These are phyloP conservation scores for Cyclotella baltica DNA, from an alignment of 108 stramenopile species.

Conservation along the genomic window DNA sequence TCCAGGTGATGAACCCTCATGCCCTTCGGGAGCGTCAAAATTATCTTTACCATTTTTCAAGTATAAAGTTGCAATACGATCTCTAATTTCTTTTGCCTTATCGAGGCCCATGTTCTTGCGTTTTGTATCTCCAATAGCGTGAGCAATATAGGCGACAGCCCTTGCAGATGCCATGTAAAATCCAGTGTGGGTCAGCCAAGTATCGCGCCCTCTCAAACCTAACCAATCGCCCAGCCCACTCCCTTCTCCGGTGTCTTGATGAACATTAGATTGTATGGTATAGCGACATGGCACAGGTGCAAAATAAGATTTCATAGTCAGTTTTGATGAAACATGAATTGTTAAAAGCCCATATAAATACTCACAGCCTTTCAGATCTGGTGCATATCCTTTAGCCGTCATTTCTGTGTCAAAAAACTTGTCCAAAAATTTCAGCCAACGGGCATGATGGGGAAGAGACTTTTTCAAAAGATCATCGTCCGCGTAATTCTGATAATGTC, in stretches of 20 bases:
- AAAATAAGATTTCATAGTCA: neutral
- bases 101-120: neutral
- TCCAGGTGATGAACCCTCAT: conserved; percentile 23
- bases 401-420: conserved; percentile 33
- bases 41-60: conserved; percentile 43
- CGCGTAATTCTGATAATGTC: conserved; percentile 46
- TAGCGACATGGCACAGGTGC: neutral
- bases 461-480: conserved; percentile 18
- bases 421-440: conserved; percentile 37
- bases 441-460: conserved; percentile 19
- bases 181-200: conserved; percentile 42
- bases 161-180: conserved; percentile 45
- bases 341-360: neutral
- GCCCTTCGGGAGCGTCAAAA: conserved; percentile 24
- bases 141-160: conserved; percentile 35
- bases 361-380: conserved; percentile 19
- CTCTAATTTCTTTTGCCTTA: conserved; percentile 9
- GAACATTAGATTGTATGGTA: neutral
- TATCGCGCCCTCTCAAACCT: conserved; percentile 33
- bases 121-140: conserved; percentile 17
- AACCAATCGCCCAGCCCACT: conserved; percentile 61
- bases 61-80: conserved; percentile 31
- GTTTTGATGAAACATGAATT: neutral
- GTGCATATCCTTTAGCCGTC: conserved; percentile 24
- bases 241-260: neutral